Evolutionary conservation across 345 rosid species (phyloP), one percentile per base, ranked within the genome.

Genomic region (Euphorbia pulcherrima): DNA sequence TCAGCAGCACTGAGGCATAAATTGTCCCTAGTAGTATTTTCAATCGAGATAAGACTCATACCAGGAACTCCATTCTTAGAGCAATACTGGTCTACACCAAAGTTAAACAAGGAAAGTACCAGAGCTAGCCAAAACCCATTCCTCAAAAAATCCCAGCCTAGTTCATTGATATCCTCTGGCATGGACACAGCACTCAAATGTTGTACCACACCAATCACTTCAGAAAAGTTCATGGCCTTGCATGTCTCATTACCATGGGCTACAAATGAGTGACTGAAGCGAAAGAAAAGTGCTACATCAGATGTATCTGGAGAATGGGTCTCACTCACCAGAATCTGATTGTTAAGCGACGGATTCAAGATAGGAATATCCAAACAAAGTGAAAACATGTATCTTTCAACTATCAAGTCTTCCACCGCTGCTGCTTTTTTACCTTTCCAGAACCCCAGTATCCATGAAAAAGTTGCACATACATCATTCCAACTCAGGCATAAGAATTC

Each of bases 81-180:
- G 74, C 85, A 78, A 71, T 83, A 81, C 68, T 77, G 77, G 72
- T 72, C 61, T 40, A 89, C 57, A 70, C 99, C 99, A 56, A 76
- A 76, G 76, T 82, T 78, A n/a, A 91, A 77, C 48, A 81, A 80
- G 66, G 88, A 84, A 66, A 94, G 83, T 61, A 81, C 82, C 71
- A 88, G 73, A 69, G 92, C 88, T 76, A 94, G 75, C 92, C 96
- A 89, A 57, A 84, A 76, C 37, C 91, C 97, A 78, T 78, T 82
- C 69, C 92, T 87, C 63, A 88, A 80, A 74, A 86, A 91, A 78
- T 87, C 90, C 97, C 97, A 91, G 57, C 92, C 94, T 69, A 86
- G 73, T 64, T 81, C 85, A 72, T 83, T 82, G 71, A 82, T 46
- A 58, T 72, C 83, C 69, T 77, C 81, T 2, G 80, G 78, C 60